Conservation (phyloP, 768 basidiomycete genomes). For the Boletus rex-veris region DNA sequence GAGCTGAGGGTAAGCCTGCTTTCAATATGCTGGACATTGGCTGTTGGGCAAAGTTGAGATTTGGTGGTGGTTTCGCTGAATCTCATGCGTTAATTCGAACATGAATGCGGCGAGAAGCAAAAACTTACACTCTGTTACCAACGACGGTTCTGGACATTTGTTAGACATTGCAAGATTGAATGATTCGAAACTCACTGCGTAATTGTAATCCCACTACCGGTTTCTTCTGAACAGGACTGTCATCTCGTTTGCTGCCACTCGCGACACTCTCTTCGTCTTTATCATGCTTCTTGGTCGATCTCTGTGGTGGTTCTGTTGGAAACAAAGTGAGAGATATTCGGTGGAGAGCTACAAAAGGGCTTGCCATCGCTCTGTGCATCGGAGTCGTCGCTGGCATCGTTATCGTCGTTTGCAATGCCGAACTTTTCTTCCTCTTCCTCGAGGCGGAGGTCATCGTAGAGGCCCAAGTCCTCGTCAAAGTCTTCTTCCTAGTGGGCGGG, state of each 20-base stretch:
- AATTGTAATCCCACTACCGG: constrained; percentile 56
- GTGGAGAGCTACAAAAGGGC: not conserved
- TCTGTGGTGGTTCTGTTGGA: constrained; percentile 55
- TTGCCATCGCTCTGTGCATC: constrained; percentile 72
- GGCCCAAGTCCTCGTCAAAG: constrained; percentile 95
- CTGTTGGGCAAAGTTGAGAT: constrained; percentile 77
- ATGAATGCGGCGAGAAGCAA: not conserved
- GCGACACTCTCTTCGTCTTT: constrained; percentile 72
- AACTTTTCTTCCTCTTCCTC: constrained; percentile 97
- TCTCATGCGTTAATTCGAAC: constrained; percentile 4
- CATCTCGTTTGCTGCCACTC: constrained; percentile 66
- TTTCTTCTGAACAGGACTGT: constrained; percentile 81
- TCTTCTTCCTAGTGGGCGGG: constrained; percentile 73
- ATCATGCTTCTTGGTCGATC: constrained; percentile 68
- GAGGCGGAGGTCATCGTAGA: constrained; percentile 96
- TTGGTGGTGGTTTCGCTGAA: constrained; percentile 64
- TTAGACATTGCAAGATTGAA: constrained; percentile 12
- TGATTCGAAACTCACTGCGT: constrained; percentile 57
- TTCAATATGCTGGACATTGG: constrained; percentile 77
- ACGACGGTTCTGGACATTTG: constrained; percentile 55
- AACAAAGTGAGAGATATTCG: not conserved
- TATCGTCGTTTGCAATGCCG: constrained; percentile 66
- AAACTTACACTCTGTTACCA: constrained; percentile 55
- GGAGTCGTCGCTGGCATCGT: constrained; percentile 71
- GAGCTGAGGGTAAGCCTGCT: constrained; percentile 58